Percentiles rank a stretch among this genome's conserved stretches.
Evolutionary conservation across 768 basidiomycete genomes (phyloP).

Genomic region (Cyathus striatus): DNA sequence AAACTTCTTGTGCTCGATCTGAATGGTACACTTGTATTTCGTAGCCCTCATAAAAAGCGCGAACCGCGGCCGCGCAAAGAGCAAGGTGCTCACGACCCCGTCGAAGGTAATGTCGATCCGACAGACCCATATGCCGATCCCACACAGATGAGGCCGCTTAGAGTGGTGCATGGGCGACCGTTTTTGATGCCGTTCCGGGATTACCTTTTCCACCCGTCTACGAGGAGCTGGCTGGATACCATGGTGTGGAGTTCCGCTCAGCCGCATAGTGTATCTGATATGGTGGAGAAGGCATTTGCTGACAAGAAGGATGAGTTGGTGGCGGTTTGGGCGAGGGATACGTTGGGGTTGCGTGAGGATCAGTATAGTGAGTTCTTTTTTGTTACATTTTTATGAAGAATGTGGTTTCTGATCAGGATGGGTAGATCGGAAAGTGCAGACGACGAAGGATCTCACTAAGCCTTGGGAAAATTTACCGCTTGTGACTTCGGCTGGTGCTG

Average conservation of each 20-base stretch:
- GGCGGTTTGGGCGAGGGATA: constrained; percentile 78
- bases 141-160: constrained; percentile 18
- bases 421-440: constrained; percentile 45
- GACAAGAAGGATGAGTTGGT: constrained; percentile 33
- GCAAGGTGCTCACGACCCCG: neutral
- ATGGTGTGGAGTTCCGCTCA: constrained; percentile 92
- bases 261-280: constrained; percentile 70
- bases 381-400: too few species aligned
- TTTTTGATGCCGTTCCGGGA: constrained; percentile 57
- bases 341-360: constrained; percentile 53
- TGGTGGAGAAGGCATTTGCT: constrained; percentile 64
- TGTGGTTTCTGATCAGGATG: too few species aligned
- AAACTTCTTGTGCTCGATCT: constrained; percentile 75
- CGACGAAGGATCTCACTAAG: constrained; percentile 72
- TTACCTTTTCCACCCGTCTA: constrained; percentile 60
- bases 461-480: constrained; percentile 46
- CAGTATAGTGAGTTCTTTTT: constrained; percentile 58
- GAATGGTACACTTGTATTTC: constrained; percentile 69
- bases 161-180: constrained; percentile 52
- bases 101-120: neutral
- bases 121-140: constrained; percentile 18
- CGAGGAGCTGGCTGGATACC: constrained; percentile 67
- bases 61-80: neutral
- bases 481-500: neutral
- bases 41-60: constrained; percentile 34